Evolutionary conservation across 768 basidiomycete genomes (phyloP).

Genomic region (Gelatoporia subvermispora): DNA sequence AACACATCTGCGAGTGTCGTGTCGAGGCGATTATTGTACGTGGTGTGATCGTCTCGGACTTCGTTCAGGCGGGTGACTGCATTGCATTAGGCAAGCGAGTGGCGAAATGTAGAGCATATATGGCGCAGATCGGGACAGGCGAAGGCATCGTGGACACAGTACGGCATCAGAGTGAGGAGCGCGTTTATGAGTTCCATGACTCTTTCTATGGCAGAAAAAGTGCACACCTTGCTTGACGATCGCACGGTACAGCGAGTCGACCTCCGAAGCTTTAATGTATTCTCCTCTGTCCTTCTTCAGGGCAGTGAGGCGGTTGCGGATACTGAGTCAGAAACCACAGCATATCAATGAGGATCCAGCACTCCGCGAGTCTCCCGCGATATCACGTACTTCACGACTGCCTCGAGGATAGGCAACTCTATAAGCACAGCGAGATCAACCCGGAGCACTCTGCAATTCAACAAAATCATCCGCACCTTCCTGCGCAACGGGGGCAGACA

Average conservation of each 20-base stretch:
- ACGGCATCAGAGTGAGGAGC: not conserved
- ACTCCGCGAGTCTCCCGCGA: not conserved
- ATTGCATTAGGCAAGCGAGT: not conserved
- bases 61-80: slow-evolving; percentile 88
- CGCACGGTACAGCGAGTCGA: slow-evolving; percentile 86
- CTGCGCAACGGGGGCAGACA: slow-evolving; percentile 72
- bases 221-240: slow-evolving; percentile 87
- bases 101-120: not conserved
- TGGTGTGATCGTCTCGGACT: slow-evolving; percentile 72
- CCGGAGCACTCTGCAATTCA: not conserved
- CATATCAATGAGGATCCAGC: not conserved
- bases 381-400: slow-evolving; percentile 74
- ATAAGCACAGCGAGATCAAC: slow-evolving; percentile 18
- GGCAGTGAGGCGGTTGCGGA: slow-evolving; percentile 90
- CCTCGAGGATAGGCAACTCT: slow-evolving; percentile 93
- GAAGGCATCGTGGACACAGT: no score
- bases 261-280: slow-evolving; percentile 91
- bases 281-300: slow-evolving; percentile 91
- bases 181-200: no score
- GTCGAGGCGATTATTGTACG: slow-evolving; percentile 87
- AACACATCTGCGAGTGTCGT: slow-evolving; percentile 96
- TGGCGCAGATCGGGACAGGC: no score
- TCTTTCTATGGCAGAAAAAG: not conserved
- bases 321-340: slow-evolving; percentile 42
- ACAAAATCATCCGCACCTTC: slow-evolving; percentile 51